Evolutionary conservation across 2,329 filamentous ascomycete genomes (phyloP).

Genomic region (Pseudogymnoascus sp.): DNA sequence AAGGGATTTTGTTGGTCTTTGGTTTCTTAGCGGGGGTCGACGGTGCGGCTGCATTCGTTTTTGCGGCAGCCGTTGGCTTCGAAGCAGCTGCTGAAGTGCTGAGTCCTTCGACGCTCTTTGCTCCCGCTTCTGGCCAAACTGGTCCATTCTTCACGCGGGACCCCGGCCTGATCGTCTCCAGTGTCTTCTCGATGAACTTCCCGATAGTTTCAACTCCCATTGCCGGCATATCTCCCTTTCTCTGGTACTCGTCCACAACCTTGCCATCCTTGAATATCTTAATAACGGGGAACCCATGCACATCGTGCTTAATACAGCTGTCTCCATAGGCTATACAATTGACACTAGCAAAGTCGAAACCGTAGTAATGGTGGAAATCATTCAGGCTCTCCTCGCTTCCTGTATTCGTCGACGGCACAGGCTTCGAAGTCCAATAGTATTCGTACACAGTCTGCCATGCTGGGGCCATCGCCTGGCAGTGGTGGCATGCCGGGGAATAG

Average conservation of each 20-base stretch:
- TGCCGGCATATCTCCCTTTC: slow-evolving; percentile 58
- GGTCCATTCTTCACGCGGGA: slow-evolving; percentile 54
- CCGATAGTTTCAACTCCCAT: slow-evolving; percentile 40
- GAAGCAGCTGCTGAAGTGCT: slow-evolving; percentile 16
- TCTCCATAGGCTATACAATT: slow-evolving; percentile 82
- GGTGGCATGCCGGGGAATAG: slow-evolving; percentile 40
- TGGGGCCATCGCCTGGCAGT: slow-evolving; percentile 57
- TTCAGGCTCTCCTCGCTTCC: slow-evolving; percentile 39
- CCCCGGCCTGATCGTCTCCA: slow-evolving; percentile 75
- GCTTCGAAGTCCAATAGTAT: slow-evolving; percentile 83
- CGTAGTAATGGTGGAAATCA: slow-evolving; percentile 59
- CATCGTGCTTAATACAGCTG: slow-evolving; percentile 60
- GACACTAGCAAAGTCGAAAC: slow-evolving; percentile 78
- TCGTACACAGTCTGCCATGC: slow-evolving; percentile 90
- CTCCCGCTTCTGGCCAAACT: slow-evolving; percentile 65
- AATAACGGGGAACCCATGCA: slow-evolving; percentile 69
- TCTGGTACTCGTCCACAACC: slow-evolving; percentile 54
- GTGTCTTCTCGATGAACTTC: slow-evolving; percentile 63
- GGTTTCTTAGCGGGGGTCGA: slow-evolving; percentile 5
- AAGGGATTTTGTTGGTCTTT: slow-evolving; percentile 39
- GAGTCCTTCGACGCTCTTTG: slow-evolving; percentile 31
- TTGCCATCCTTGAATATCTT: slow-evolving; percentile 74
- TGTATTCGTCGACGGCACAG: slow-evolving; percentile 35
- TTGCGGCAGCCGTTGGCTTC: slow-evolving; percentile 18
- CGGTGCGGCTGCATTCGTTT: slow-evolving; percentile 19